Evolutionary conservation across 495 filamentous ascomycete species (phyloP).

Genomic region (Podospora sp.): DNA sequence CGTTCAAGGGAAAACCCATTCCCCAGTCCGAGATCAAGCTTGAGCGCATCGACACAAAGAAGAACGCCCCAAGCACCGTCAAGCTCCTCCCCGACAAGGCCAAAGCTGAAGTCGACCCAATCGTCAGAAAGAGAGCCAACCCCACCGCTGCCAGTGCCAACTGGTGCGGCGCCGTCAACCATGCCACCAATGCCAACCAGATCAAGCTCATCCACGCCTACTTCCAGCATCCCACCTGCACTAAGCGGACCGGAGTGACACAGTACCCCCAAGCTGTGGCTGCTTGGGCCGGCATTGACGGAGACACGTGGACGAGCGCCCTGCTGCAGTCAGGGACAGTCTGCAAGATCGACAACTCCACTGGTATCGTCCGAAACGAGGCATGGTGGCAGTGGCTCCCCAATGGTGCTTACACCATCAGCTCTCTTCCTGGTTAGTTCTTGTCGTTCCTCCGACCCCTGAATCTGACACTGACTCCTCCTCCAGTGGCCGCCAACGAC

Average conservation of each 20-base stretch:
- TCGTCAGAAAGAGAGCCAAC: conserved; percentile 26
- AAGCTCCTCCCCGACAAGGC: neutral
- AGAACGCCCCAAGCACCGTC: conserved; percentile 11
- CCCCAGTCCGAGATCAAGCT: conserved; percentile 32
- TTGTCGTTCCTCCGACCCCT: neutral
- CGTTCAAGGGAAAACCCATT: conserved; percentile 32
- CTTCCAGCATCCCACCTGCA: conserved; percentile 33
- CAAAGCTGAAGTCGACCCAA: neutral
- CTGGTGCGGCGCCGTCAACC: conserved; percentile 38
- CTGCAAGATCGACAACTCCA: conserved; percentile 35
- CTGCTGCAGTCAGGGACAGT: conserved; percentile 37
- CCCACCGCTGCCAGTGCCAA: conserved; percentile 25
- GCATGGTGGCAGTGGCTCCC: conserved; percentile 41
- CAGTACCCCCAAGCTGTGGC: conserved; percentile 35
- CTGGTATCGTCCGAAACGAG: conserved; percentile 28
- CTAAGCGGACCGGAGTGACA: conserved; percentile 21
- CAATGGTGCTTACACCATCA: conserved; percentile 24
- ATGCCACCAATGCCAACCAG: conserved; percentile 24
- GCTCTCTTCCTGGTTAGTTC: conserved; percentile 28
- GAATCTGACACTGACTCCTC: neutral
- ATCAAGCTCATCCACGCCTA: conserved; percentile 33
- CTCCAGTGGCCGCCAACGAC: conserved; percentile 29
- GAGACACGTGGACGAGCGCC: conserved; percentile 25
- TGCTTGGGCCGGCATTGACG: conserved; percentile 38
- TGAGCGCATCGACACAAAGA: conserved; percentile 20